Base-by-base conservation (phyloP, 2,329 filamentous ascomycete species). In the Mycogone perniciosa region DNA sequence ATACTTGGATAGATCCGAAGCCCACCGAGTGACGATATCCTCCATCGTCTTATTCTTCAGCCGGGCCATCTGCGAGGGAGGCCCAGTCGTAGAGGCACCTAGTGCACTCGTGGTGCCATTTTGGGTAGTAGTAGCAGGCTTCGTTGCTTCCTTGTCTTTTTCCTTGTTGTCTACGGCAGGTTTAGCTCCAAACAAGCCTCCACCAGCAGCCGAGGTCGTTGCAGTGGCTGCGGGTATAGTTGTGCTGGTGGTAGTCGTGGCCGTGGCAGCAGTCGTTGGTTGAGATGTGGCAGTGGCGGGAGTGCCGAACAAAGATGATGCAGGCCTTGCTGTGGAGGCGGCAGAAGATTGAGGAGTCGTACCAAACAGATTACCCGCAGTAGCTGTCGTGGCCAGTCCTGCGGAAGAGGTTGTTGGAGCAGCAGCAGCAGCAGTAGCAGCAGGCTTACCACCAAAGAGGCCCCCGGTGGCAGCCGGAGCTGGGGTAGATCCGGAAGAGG, bases 41-140 rank as follows among this genome's bases (percentile, higher is more conserved):
- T 99, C 93, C 88, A 99, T 96, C 0, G 92, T 96, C 73, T 96
- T 97, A 70, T 96, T 96, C 76, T 96, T 96, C 35, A 99, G 76
- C 30, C 93, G 86, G 4, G 92, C 93, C 62, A 95, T 83, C 51
- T 90, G 85, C 11, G 93, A 92, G 3, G 85, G 75, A 1, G 91
- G 89, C 0, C 91, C 91, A 33, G 82, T 76, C 4, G 88, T 95
- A 1, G 90, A 95, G 30, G 84, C 82, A 13, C 82, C 83, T 44
- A 92, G 71, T 30, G 64, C 57, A 42, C 65, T 75, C 27, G 69
- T 57, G 8, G 64, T 62, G 20, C 62, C 59, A 35, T 53, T 66
- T 40, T 65, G 60, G 10, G 62, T 50, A 27, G 58, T 52, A 11
- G 62, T 50, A 27, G 58, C 53, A 13, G 63, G 56, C 56, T 68